These are phyloP conservation scores for Gastrolobium bilobum DNA, from an alignment of 306 rosid genomes.

Conservation along the genomic window DNA sequence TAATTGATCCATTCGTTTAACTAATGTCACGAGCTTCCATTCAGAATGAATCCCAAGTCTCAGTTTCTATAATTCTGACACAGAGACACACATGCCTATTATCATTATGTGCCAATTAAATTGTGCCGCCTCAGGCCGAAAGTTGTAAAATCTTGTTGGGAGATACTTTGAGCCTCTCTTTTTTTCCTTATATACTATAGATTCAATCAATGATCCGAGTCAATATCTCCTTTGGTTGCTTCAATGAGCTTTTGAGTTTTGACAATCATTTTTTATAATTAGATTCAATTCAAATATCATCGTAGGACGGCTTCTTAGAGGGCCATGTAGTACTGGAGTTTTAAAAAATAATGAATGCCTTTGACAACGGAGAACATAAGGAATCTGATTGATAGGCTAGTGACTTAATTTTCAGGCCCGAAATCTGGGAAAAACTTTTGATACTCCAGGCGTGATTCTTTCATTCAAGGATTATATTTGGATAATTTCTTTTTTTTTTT, in stretches of 20 bases:
- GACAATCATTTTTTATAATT: no score
- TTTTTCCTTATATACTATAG: neutral
- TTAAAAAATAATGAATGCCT: no score
- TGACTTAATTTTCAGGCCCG: neutral
- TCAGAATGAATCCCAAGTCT: neutral
- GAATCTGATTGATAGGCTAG: neutral
- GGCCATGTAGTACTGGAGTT: no score
- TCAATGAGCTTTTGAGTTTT: conserved; percentile 1
- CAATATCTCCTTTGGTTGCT: neutral
- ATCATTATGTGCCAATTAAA: neutral
- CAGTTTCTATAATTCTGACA: neutral
- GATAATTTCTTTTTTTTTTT: no score
- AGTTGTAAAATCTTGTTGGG: neutral
- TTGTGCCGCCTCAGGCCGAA: neutral
- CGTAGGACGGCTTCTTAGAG: neutral
- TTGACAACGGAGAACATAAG: no score
- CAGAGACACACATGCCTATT: neutral
- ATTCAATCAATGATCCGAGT: neutral
- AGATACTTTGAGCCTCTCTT: neutral
- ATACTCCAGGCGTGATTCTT: no score
- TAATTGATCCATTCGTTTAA: neutral
- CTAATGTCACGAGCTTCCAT: neutral
- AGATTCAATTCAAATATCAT: neutral
- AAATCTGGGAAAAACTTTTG: no score
- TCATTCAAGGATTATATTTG: no score